Percentiles rank a stretch among this genome's conserved stretches.
phyloP scores from a whole-genome alignment of 2,329 filamentous ascomycete genomes.

The Paecilomyces sp. region DNA sequence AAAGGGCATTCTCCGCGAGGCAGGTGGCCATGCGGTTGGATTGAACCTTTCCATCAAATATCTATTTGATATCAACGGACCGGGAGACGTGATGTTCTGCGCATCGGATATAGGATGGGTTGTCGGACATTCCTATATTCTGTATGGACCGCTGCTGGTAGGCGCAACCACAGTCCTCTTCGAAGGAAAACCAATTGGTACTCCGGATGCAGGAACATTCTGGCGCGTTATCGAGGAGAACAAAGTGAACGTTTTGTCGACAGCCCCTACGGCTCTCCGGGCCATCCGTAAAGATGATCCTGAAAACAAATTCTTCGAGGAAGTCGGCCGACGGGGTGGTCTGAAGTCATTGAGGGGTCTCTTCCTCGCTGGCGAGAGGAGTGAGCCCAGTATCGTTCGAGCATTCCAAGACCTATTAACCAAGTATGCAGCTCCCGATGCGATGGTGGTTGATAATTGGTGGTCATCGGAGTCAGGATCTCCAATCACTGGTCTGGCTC shows the following conservation, averaged over 20 bases:
- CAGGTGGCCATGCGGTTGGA: constrained; percentile 80
- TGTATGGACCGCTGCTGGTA: constrained; percentile 78
- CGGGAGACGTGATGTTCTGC: constrained; percentile 74
- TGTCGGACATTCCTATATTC: constrained; percentile 77
- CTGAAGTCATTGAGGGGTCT: constrained; percentile 65
- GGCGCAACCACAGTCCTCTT: constrained; percentile 83
- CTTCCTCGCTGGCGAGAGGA: constrained; percentile 83
- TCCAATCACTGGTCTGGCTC: constrained; percentile 59
- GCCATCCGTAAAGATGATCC: constrained; percentile 84
- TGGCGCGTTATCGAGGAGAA: constrained; percentile 84
- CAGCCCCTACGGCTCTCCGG: constrained; percentile 77
- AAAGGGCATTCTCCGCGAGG: constrained; percentile 76
- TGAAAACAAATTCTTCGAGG: constrained; percentile 58
- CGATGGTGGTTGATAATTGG: constrained; percentile 64
- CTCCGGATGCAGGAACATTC: constrained; percentile 78
- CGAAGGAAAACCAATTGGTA: constrained; percentile 90
- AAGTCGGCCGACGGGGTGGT: constrained; percentile 60
- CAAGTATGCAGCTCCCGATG: constrained; percentile 57
- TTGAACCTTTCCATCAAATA: constrained; percentile 76
- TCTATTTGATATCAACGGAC: constrained; percentile 73
- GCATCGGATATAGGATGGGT: constrained; percentile 91
- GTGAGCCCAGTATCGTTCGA: constrained; percentile 75
- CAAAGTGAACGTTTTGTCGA: constrained; percentile 76
- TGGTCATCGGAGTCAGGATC: constrained; percentile 67
- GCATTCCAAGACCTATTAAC: constrained; percentile 70